Conservation (phyloP, 2,329 filamentous ascomycete species). For the Xylariaceae sp. region DNA sequence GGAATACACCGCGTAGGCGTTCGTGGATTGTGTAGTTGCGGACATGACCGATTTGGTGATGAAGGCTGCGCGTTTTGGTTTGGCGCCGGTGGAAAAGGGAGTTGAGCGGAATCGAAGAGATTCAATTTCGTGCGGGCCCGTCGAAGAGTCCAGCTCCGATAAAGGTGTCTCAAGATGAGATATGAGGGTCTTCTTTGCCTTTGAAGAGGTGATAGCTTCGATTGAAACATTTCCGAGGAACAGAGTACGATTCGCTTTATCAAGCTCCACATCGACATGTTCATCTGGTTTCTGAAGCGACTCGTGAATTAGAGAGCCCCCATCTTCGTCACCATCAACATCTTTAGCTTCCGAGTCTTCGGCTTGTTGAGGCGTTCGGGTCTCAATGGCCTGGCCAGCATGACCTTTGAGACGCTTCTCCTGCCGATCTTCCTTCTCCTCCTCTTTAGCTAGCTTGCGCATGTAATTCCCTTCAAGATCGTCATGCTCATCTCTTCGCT, state of each 20-base stretch:
- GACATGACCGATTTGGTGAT: constrained; percentile 89
- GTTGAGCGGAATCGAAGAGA: constrained; percentile 93
- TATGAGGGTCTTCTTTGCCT: constrained; percentile 72
- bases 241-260: constrained; percentile 84
- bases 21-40: constrained; percentile 85
- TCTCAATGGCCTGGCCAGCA: constrained; percentile 31
- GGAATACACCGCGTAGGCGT: constrained; percentile 89
- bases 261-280: constrained; percentile 56
- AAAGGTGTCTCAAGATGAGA: constrained; percentile 76
- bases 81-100: constrained; percentile 68
- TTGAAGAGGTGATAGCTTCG: constrained; percentile 75
- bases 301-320: constrained; percentile 51
- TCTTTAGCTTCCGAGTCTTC: constrained; percentile 6
- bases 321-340: constrained; percentile 34
- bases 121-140: constrained; percentile 67
- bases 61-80: constrained; percentile 92
- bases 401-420: constrained; percentile 52
- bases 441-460: constrained; percentile 57
- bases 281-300: constrained; percentile 50
- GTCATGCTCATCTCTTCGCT: constrained; percentile 63
- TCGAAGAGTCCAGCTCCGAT: constrained; percentile 44
- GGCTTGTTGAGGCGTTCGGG: constrained; percentile 2
- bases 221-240: constrained; percentile 90
- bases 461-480: constrained; percentile 69
- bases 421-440: constrained; percentile 50